Base-by-base conservation (phyloP, 2,329 filamentous ascomycete species). In the Aspergillus proliferans region DNA sequence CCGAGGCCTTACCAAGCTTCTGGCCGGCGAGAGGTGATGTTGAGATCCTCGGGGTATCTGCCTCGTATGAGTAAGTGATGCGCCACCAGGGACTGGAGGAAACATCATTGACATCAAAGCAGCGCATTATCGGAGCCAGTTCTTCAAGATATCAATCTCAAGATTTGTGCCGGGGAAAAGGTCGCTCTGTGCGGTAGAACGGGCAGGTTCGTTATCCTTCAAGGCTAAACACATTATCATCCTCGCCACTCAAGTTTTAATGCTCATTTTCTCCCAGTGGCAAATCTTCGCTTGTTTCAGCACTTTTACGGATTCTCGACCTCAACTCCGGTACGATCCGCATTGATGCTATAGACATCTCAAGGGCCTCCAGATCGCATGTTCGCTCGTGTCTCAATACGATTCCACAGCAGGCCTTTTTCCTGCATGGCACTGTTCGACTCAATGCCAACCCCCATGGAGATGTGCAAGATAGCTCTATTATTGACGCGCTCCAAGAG, bases 111-210 rank as follows among this genome's bases (percentile, higher is more conserved):
- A 24, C n/a, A 18, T 30, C 46, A 33, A 34, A 3, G 3, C 42
- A 49, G 15, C 28, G 58, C 63, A 52, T 49, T 56, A 3, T 53
- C 57, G 5, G 64, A 69, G 41, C 62, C 60, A 30, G 73, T 76
- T 2, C 65, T 79, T 45, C 65, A 70, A n/a, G 58, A 73, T 18
- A 63, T 81, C 33, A 74, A 67, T 8, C 56, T 82, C 1, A 64
- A 66, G 3, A 71, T 82, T 40, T 48, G 65, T 4, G 56, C 62
- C 14, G 71, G 69, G 18, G 66, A 71, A 52, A 72, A 72, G 51
- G 61, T 72, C 34, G 70, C 64, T 4, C 68, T 73, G 24, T 71
- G 70, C 47, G 70, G 70, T 26, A 58, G 69, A 46, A 70, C 65
- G 10, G 70, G 70, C 51, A 69, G 66, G 65, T 66, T 55, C 48